Base-by-base conservation (phyloP, 169 alveolate genomes). In the Ichthyophthirius multifiliis region DNA sequence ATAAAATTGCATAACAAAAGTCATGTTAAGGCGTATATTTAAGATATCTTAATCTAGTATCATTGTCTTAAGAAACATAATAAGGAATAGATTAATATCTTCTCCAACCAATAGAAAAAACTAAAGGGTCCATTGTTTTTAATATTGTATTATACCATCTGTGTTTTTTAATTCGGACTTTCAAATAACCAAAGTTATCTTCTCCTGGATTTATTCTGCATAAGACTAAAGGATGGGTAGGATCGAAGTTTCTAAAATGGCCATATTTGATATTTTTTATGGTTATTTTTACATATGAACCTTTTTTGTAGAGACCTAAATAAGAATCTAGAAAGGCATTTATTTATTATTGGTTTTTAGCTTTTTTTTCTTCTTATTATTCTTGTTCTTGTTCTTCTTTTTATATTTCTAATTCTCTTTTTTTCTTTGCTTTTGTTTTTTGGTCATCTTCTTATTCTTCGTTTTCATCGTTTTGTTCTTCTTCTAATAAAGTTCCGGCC, bases 21-120 rank as follows among this genome's bases (percentile, higher is more conserved):
- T 98, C 97, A 87, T 97, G 99, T 91, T 97, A 98, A 30, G 99
- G 99, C 20, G 99, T 98, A 86, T 99, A 99, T 90, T 97, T 97
- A 67, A 90, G 89, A 64, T 89, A 87, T 46, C 97, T 80, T 62
- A 88, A 76, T 55, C 96, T 89, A 16, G 95, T 95, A 85, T 97
- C 96, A 65, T 98, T 90, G 85, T 99, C 99, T 83, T 98, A 98
- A 44, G 98, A 92, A 75, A 98, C 96, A 82, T 88, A 98, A 7
- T 97, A 82, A 5, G 99, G 99, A 16, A 98, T 82, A n/a, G 99
- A 94, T 87, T 99, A 99, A 87, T 97, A 99, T 63, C 99, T 94
- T 43, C 99, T 90, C 99, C 99, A 99, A 2, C 99, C 99, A n/a
- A 98, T 94, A 20, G 99, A 96, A 85, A 98, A 90, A 6, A 98